Evolutionary conservation across 2,329 filamentous ascomycete species (phyloP), one percentile per base, ranked within the genome.

Genomic region (Thelonectria discophora): DNA sequence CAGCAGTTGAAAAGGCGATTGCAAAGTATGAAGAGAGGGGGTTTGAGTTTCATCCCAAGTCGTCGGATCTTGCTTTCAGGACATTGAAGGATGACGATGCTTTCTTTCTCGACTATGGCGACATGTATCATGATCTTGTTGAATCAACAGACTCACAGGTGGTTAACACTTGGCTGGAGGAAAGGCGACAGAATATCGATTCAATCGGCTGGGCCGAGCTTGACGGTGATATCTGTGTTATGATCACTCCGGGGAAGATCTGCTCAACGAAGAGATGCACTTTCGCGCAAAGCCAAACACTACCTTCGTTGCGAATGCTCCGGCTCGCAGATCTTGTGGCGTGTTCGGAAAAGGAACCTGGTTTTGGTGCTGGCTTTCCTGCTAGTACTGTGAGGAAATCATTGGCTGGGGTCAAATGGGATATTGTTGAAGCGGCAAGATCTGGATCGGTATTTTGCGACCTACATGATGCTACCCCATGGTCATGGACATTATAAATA

Each of bases 181-280:
- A 64, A 9, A 24, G 62, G 15, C 47, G 42, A 15, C 21, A 54
- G 12, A 62, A 64, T 20, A 53, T 59, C 20, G 5, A 59, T 20
- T 32, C 10, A 3, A 59, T 62, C 5, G 24, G 58, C n/a, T 64
- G 27, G 59, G 46, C 62, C 3, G 47, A 64, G 30, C 56, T 64
- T 47, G 20, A 48, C 6, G 27, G 27, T 13, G 27, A 27, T n/a
- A 60, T 64, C 34, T 18, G 34, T 20, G 30, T 21, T 5, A 42
- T 64, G 20, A 49, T 32, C 15, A 61, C 57, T 18, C 52, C 52
- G 17, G 49, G 55, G 5, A 54, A 64, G 15, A 21, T 42, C 43
- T 42, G 8, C 32, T 34, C 4, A 60, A 58, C 48, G n/a, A 27
- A 27, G n/a, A 49, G 32, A 48, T 24, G 24, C 13, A 46, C 50